Percentiles rank a stretch among this genome's conserved stretches.
phyloP scores from a whole-genome alignment of 1,284 basidiomycete species.

The Ceraceosorus guamensis region DNA sequence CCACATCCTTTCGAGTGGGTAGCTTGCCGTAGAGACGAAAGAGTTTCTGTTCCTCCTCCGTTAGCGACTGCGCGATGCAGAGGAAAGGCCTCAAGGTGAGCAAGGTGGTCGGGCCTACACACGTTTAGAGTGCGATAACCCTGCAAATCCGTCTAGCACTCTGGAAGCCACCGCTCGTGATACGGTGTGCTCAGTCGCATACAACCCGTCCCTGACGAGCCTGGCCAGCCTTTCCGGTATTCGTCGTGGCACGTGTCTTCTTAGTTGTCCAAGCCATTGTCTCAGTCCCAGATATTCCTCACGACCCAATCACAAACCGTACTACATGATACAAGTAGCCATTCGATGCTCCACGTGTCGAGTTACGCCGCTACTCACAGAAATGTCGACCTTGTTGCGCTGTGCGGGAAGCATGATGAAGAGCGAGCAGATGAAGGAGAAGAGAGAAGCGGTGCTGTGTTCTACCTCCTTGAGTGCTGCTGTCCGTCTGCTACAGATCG shows the following conservation, averaged over 20 bases:
- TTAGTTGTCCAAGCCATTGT: background rate
- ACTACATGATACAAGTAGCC: background rate
- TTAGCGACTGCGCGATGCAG: slow-evolving; percentile 60
- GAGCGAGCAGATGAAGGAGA: background rate
- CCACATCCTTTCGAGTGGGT: slow-evolving; percentile 81
- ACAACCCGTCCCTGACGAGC: background rate
- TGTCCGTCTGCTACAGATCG: too few species aligned
- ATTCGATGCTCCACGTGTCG: background rate
- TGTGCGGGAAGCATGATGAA: slow-evolving; percentile 67
- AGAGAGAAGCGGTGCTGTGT: too few species aligned
- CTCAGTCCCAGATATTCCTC: background rate
- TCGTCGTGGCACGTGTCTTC: background rate
- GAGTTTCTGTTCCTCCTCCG: slow-evolving; percentile 84
- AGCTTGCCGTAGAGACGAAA: slow-evolving; percentile 91
- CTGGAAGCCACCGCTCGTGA: background rate
- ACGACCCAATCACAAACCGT: background rate
- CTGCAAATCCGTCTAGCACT: background rate
- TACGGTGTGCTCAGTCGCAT: background rate
- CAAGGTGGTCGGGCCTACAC: background rate
- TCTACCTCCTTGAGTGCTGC: too few species aligned
- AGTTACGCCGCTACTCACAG: slow-evolving; percentile 55
- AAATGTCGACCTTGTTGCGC: slow-evolving; percentile 84
- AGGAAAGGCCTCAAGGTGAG: background rate
- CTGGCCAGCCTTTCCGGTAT: slow-evolving; percentile 1
- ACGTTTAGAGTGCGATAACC: background rate